phyloP scores from a whole-genome alignment of 495 filamentous ascomycete genomes.

The Podospora didyma region DNA sequence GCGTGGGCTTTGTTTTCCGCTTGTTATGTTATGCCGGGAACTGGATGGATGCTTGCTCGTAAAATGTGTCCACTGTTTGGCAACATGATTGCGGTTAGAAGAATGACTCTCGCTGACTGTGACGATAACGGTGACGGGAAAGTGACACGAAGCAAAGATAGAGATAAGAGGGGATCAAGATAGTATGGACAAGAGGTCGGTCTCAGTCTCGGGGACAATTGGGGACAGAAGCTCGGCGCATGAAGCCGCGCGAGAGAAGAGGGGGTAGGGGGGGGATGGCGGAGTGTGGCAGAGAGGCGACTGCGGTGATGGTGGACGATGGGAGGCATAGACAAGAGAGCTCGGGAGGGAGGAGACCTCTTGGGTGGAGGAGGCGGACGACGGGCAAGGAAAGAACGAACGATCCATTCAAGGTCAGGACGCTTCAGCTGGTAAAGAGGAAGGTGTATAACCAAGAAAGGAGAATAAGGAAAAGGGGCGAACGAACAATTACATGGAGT shows the following conservation, averaged over 20 bases:
- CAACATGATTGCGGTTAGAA: constrained; percentile 51
- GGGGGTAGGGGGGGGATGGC: constrained; percentile 24
- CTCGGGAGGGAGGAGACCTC: not conserved
- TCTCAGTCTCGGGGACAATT: constrained; percentile 19
- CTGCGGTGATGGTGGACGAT: constrained; percentile 20
- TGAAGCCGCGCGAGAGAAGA: constrained; percentile 21
- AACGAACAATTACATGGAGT: constrained; percentile 31
- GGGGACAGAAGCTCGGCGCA: constrained; percentile 22
- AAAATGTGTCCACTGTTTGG: constrained; percentile 40
- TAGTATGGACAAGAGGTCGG: constrained; percentile 18
- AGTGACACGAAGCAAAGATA: constrained; percentile 1
- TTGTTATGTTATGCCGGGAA: constrained; percentile 24
- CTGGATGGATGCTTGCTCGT: constrained; percentile 19
- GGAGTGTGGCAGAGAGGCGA: constrained; percentile 7
- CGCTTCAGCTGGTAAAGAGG: not conserved
- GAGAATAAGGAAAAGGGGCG: constrained; percentile 17
- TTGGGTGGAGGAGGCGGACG: not conserved
- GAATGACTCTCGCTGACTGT: constrained; percentile 28
- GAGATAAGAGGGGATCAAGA: constrained; percentile 18
- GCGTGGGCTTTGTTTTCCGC: constrained; percentile 18
- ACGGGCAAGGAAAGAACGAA: not conserved
- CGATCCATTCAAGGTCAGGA: not conserved
- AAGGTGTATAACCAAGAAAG: not conserved
- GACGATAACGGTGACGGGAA: constrained; percentile 3
- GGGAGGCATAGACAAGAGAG: constrained; percentile 20